A percentile compares a stretch with the other conserved stretches of the same genome.
Conservation (phyloP, 1,139 yeast species). For the Barnettozyma hawaiiensis region DNA sequence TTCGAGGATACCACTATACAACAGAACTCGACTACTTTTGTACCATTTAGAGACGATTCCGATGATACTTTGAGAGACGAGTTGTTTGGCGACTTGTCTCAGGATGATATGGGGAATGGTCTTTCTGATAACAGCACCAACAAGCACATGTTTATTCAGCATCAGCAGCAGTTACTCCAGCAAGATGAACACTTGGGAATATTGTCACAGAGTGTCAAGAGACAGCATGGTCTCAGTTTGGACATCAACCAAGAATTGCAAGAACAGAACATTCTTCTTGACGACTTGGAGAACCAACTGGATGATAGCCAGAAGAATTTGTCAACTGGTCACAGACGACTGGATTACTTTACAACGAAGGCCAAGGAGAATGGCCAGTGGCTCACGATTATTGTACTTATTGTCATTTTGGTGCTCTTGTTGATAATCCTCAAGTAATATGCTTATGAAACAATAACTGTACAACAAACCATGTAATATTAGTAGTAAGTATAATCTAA, state of each 20-base stretch:
- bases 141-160: constrained; percentile 55
- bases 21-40: constrained; percentile 24
- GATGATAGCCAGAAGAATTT: constrained; percentile 50
- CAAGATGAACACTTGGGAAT: constrained; percentile 62
- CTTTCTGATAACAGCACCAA: constrained; percentile 37
- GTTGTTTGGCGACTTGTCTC: constrained; percentile 20
- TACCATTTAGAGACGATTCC: constrained; percentile 43
- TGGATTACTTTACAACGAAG: constrained; percentile 48
- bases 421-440: constrained; percentile 52
- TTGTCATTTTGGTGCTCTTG: constrained; percentile 52
- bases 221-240: constrained; percentile 62
- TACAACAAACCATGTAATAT: not conserved
- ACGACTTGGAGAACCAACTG: constrained; percentile 65
- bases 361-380: constrained; percentile 69
- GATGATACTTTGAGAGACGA: constrained; percentile 10
- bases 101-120: constrained; percentile 16
- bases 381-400: constrained; percentile 59
- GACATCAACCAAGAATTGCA: constrained; percentile 63
- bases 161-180: constrained; percentile 53
- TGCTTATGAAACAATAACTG: not conserved
- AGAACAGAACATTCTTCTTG: constrained; percentile 61
- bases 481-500: not conserved
- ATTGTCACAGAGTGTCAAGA: constrained; percentile 54
- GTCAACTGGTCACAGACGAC: constrained; percentile 47
- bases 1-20: constrained; percentile 21